Conservation (phyloP, 371 early-diverging fungal genomes). For the Fennellomyces sp. region DNA sequence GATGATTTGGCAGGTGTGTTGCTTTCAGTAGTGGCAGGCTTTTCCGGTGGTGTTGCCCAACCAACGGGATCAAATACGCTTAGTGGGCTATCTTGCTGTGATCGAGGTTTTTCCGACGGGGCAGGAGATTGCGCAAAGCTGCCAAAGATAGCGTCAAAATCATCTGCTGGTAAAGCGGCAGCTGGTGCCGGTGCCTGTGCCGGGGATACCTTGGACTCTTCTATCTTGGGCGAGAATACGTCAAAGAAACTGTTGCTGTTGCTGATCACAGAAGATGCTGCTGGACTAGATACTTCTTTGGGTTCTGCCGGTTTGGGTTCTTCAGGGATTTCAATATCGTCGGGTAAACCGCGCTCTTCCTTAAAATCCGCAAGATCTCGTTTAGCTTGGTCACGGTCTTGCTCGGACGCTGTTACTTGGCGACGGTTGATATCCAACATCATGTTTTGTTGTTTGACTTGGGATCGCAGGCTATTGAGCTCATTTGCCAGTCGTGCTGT, state of each 20-base stretch:
- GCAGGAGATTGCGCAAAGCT: conserved; percentile 10
- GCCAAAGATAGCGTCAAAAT: conserved; percentile 54
- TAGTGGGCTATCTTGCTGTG: conserved; percentile 2
- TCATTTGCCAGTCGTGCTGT: conserved; percentile 24
- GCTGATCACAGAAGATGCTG: neutral
- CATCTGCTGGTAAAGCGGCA: conserved; percentile 5
- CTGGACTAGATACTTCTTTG: neutral
- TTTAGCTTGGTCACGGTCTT: conserved; percentile 42
- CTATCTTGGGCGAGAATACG: conserved; percentile 16
- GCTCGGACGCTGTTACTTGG: conserved; percentile 54
- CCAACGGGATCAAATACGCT: conserved; percentile 26
- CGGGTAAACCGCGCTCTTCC: conserved; percentile 22
- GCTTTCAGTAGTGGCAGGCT: neutral
- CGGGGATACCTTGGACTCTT: neutral
- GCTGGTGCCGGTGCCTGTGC: neutral
- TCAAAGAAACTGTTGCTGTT: conserved; percentile 14
- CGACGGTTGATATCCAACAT: conserved; percentile 51
- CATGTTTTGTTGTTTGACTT: conserved; percentile 48
- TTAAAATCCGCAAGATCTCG: conserved; percentile 42
- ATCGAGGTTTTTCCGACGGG: neutral
- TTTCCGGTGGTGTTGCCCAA: conserved; percentile 23
- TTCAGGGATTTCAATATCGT: conserved; percentile 4
- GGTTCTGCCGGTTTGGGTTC: neutral
- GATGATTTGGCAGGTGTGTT: conserved; percentile 7
- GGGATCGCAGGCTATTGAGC: conserved; percentile 30